Conservation (phyloP, 2,329 filamentous ascomycete species). For the Pseudogymnoascus sp. region DNA sequence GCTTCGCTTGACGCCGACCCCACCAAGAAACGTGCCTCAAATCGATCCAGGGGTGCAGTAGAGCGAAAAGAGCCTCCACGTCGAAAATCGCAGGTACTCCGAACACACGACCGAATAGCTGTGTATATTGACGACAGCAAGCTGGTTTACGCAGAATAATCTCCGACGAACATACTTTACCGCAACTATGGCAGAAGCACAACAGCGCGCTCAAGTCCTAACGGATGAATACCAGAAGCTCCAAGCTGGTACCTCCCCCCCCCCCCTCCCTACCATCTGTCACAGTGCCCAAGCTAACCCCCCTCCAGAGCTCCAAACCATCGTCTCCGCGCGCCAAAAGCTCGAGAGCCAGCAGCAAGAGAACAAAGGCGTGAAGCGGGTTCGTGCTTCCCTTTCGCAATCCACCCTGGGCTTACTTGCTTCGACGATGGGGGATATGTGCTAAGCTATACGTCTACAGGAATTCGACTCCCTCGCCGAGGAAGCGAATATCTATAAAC, state of each 20-base stretch:
- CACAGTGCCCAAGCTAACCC: conserved; percentile 10
- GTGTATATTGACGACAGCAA: neutral
- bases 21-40: neutral
- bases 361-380: conserved; percentile 79
- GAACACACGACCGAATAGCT: neutral
- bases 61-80: neutral
- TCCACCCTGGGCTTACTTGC: too few species aligned
- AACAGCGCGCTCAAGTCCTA: conserved; percentile 70
- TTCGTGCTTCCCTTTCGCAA: conserved; percentile 31
- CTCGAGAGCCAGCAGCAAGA: conserved; percentile 92
- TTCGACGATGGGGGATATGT: conserved; percentile 9
- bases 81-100: neutral
- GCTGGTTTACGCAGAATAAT: too few species aligned
- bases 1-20: neutral
- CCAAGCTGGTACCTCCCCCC: conserved; percentile 56
- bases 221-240: conserved; percentile 83
- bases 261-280: neutral
- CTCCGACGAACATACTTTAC: neutral
- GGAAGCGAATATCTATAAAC: conserved; percentile 88
- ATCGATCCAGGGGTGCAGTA: neutral
- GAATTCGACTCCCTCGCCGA: conserved; percentile 76
- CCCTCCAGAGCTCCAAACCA: conserved; percentile 62
- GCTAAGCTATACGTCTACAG: conserved; percentile 34
- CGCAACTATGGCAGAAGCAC: conserved; percentile 56
- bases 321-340: conserved; percentile 74